Conservation (phyloP, 257 asterid genomes). For the Prunella vulgaris region DNA sequence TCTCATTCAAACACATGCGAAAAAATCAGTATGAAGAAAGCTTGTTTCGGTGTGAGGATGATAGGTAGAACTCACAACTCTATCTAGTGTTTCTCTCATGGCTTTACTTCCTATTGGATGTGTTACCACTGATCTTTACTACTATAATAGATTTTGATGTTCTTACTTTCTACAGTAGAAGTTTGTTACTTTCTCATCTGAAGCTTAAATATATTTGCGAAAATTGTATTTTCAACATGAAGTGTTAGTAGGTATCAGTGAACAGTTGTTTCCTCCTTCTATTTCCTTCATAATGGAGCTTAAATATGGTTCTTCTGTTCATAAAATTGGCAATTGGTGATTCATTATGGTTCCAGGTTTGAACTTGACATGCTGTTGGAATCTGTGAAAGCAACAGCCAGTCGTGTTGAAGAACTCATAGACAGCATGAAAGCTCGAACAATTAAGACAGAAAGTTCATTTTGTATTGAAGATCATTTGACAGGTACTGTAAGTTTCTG, state of each 20-base stretch:
- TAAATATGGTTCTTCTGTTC: constrained; percentile 7
- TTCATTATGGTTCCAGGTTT: constrained; percentile 61
- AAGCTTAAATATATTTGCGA: constrained; percentile 2
- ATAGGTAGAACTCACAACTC: constrained; percentile 49
- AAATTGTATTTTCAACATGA: neutral
- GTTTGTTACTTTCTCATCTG: neutral
- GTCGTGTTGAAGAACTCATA: constrained; percentile 77
- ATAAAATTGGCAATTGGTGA: constrained; percentile 24
- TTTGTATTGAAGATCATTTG: constrained; percentile 69
- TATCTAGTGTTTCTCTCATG: constrained; percentile 10
- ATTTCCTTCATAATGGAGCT: constrained; percentile 2
- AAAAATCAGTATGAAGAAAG: constrained; percentile 97
- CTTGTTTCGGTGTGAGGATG: constrained; percentile 95
- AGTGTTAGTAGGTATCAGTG: constrained; percentile 7
- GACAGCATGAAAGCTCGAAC: constrained; percentile 53
- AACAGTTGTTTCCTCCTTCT: neutral
- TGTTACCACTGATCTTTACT: neutral
- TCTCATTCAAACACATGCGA: constrained; percentile 94
- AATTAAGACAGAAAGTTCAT: constrained; percentile 39
- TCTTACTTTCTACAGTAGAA: constrained; percentile 15
- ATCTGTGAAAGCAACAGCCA: constrained; percentile 72
- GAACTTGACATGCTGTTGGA: constrained; percentile 96
- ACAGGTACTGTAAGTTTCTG: constrained; percentile 51
- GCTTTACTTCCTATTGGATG: constrained; percentile 12
- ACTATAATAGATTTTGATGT: constrained; percentile 9